Evolutionary conservation across 2,329 filamentous ascomycete genomes (phyloP), one percentile per base, ranked within the genome.

Genomic region (Fusarium sublunatum): DNA sequence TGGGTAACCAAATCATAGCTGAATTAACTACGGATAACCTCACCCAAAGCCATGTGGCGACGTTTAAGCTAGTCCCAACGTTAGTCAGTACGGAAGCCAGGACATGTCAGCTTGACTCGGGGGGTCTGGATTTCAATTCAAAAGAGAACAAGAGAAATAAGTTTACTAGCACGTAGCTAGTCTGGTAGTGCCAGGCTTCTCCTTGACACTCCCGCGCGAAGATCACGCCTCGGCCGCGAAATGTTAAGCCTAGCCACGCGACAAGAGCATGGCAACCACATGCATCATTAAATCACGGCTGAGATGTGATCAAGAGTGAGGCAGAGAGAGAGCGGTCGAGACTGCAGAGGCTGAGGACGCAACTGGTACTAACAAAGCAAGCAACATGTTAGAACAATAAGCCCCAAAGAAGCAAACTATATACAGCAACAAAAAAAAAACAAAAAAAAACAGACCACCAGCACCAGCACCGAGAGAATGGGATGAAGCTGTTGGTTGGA

Each of bases 251-350:
- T 12, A 3, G 44, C 53, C 53, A 58, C 55, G 44, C 39, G 59
- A 42, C 43, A 61, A 61, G 48, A 35, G 31, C 65, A 53, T 61
- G 65, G 58, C 44, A 65, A 52, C 42, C 44, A 50, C 56, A 56
- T 64, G 46, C 50, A 35, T 52, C 19, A 47, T 10, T 28, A 19
- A 19, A 19, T 19, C 19, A 19, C 19, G 19, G 55, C 38, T 58
- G 59, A 69, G 40, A 58, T 67, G 51, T 62, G 68, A 62, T 53
- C 49, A 60, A 44, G 48, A 51, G 11, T 15, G 61, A 46, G 42
- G 38, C 56, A 51, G 11, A 22, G 61, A 46, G 42, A 42, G 38
- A 55, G 49, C 24, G 40, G 49, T 10, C 42, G 56, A 60, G 57
- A 60, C 47, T 49, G 35, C 15, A 22, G 11, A 22, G 5, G 9